Conservation (phyloP, 139 green algal genomes). For the Trebouxia sp. region DNA sequence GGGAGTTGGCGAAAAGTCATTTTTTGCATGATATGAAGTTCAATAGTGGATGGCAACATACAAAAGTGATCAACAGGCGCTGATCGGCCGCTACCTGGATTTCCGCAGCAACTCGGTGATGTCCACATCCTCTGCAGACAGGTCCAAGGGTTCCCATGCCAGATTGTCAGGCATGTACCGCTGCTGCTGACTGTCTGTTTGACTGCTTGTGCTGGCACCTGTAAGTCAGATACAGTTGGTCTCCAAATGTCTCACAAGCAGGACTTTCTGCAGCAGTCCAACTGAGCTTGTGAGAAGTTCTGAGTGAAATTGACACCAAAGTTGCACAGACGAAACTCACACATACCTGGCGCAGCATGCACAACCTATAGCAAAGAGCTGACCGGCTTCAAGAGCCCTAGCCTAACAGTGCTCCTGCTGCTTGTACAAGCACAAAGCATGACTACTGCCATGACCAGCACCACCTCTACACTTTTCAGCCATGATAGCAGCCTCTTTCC, state of each 20-base stretch:
- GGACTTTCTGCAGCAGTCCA: background rate
- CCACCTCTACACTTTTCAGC: no score
- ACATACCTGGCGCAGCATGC: no score
- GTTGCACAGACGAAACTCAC: no score
- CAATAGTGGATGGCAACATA: background rate
- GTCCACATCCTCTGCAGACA: conserved; percentile 13
- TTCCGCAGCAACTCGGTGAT: conserved; percentile 1
- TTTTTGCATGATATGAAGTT: background rate
- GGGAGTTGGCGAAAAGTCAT: background rate
- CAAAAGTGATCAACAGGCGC: background rate
- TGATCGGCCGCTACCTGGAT: background rate
- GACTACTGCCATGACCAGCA: no score
- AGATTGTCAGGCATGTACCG: background rate
- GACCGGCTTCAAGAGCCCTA: no score
- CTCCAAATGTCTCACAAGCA: background rate
- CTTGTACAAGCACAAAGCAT: no score
- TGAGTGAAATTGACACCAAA: no score
- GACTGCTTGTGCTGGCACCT: background rate
- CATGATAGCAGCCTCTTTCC: no score
- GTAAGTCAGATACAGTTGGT: no score
- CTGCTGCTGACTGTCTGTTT: background rate
- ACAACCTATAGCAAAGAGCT: no score
- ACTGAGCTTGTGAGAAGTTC: no score
- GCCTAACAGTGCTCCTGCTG: no score
- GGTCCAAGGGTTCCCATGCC: conserved; percentile 30